A percentile compares a stretch with the other conserved stretches of the same genome.
Conservation (phyloP, 805 yeast species). For the Candida berthetii region DNA sequence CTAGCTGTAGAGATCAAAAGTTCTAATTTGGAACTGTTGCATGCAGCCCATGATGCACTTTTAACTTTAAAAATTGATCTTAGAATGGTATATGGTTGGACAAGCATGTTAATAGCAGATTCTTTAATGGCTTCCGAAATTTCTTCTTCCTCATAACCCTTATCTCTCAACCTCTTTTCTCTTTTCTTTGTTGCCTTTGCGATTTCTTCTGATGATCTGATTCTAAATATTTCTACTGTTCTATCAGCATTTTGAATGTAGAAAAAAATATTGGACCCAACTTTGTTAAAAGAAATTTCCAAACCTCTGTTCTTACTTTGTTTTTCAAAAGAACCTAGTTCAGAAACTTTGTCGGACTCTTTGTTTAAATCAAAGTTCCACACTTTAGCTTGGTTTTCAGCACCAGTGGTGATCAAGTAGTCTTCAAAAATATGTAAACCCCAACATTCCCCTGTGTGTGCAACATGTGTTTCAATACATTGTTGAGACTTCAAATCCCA, state of each 20-base stretch:
- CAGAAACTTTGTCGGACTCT: constrained; percentile 46
- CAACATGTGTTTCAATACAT: constrained; percentile 91
- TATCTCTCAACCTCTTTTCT: constrained; percentile 70
- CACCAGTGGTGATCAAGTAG: constrained; percentile 63
- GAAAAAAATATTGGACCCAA: constrained; percentile 39
- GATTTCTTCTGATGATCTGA: constrained; percentile 72
- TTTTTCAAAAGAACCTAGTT: constrained; percentile 65
- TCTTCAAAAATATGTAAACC: constrained; percentile 44
- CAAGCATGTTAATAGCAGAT: constrained; percentile 46
- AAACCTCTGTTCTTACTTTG: constrained; percentile 70
- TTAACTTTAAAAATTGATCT: constrained; percentile 62
- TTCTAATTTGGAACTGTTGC: constrained; percentile 44
- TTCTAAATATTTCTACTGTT: constrained; percentile 72
- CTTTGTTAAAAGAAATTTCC: constrained; percentile 44
- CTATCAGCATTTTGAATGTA: constrained; percentile 75
- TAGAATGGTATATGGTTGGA: constrained; percentile 64
- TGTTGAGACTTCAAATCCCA: constrained; percentile 92
- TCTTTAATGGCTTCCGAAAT: constrained; percentile 41
- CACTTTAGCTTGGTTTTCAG: constrained; percentile 74
- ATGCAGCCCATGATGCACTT: constrained; percentile 57
- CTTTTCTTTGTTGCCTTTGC: constrained; percentile 71
- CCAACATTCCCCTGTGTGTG: constrained; percentile 95
- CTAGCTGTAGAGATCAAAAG: constrained; percentile 60
- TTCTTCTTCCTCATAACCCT: constrained; percentile 59
- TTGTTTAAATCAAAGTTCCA: constrained; percentile 65